A percentile compares a stretch with the other conserved stretches of the same genome.
Conservation (phyloP, 164 flowering plant genomes). For the Hamamelis virginiana region DNA sequence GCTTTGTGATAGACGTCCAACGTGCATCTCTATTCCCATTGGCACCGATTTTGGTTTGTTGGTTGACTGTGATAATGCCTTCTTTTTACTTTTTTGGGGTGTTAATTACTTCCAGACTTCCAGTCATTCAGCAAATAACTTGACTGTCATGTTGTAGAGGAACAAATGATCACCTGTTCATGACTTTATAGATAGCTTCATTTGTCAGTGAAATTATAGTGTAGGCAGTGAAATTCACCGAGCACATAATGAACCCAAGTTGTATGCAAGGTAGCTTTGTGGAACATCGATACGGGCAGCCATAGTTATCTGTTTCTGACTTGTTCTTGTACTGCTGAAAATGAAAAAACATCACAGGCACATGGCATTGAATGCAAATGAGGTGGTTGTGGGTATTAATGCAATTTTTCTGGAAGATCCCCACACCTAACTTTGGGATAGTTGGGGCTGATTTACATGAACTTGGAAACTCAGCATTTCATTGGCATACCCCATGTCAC, state of each 20-base stretch:
- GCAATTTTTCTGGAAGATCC: background rate
- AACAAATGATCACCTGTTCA: background rate
- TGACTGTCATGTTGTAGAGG: background rate
- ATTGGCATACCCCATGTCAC: too few relatives aligned
- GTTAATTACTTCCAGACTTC: background rate
- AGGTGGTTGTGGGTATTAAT: too few relatives aligned
- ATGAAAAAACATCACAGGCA: background rate
- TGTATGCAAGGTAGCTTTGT: background rate
- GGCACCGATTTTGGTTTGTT: background rate
- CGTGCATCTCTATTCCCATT: background rate
- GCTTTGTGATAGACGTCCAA: conserved; percentile 46
- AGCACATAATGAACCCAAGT: background rate
- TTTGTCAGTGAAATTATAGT: background rate
- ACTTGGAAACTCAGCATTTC: too few relatives aligned
- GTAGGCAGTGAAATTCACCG: background rate
- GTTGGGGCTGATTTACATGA: too few relatives aligned
- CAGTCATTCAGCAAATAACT: background rate
- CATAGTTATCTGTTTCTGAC: too few relatives aligned
- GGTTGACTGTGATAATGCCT: background rate
- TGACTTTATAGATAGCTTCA: background rate
- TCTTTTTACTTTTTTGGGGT: background rate
- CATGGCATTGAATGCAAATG: background rate
- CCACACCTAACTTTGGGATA: background rate
- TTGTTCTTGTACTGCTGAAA: too few relatives aligned
- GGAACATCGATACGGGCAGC: background rate